Evolutionary conservation across 768 basidiomycete species (phyloP).

Genomic region (Trametes gibbosa): DNA sequence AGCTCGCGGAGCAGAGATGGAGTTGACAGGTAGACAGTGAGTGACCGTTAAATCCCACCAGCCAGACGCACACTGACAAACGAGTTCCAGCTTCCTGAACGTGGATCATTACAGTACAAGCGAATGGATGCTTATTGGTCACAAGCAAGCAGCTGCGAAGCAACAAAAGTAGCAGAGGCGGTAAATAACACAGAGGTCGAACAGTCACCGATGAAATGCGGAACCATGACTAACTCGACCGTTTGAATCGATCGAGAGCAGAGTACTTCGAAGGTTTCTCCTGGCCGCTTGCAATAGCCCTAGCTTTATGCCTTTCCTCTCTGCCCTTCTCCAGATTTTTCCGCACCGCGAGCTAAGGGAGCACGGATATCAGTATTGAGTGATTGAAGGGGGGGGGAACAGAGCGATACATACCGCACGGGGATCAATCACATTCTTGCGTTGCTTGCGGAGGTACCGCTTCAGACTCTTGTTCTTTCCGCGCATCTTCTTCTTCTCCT

Average conservation of each 20-base stretch:
- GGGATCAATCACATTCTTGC: conserved; percentile 94
- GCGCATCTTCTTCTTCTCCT: conserved; percentile 78
- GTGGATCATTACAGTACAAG: too few species aligned
- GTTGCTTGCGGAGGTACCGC: conserved; percentile 84
- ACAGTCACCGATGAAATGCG: too few species aligned
- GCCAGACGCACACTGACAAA: too few species aligned
- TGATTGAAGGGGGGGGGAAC: not conserved
- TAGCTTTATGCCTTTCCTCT: conserved; percentile 30
- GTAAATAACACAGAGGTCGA: not conserved
- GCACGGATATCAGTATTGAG: not conserved
- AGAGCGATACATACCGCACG: conserved; percentile 46
- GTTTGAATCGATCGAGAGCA: conserved; percentile 41
- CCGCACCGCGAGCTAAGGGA: conserved; percentile 40
- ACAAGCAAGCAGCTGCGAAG: too few species aligned
- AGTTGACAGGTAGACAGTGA: too few species aligned
- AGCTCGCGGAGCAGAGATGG: too few species aligned
- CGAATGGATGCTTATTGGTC: too few species aligned
- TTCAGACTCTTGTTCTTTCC: conserved; percentile 87
- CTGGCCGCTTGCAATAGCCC: conserved; percentile 25
- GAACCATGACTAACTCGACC: conserved; percentile 1
- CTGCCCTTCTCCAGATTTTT: conserved; percentile 38
- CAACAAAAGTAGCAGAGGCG: too few species aligned
- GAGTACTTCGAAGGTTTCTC: conserved; percentile 29
- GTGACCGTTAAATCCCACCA: too few species aligned
- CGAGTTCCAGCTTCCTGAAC: too few species aligned